Evolutionary conservation across 2,329 filamentous ascomycete genomes (phyloP), one percentile per base, ranked within the genome.

Genomic region (Neoscytalidium dimidiatum): DNA sequence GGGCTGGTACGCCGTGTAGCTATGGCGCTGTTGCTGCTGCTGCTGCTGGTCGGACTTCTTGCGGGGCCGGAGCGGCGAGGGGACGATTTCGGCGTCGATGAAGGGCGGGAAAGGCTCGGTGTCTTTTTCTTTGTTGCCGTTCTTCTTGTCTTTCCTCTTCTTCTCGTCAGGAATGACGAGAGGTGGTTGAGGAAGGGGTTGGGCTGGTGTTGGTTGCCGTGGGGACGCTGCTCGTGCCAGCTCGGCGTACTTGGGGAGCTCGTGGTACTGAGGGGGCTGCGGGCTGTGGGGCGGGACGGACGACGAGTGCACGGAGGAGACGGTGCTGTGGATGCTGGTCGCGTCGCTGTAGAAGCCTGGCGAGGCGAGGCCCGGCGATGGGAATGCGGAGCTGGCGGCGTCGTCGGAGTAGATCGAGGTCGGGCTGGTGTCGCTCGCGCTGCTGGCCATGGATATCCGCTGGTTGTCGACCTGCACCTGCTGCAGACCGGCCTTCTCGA

Each of bases 401-500:
- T 33, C 28, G 41, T 48, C 23, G 21, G 56, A 60, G 29, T 44
- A 11, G 43, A 33, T n/a, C 1, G 43, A 61, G 28, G 41, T 46
- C 3, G n/a, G 41, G 19, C 29, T 31, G 38, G 26, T 23, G 57
- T 13, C 43, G 38, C 21, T 44, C 19, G 11, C 29, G 23, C 6
- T 17, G 14, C 29, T 46, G 43, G 28, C 41, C 5, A 61, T 6
- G 31, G 57, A 61, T 0, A 61, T 48, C 19, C 57, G 41, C n/a
- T 61, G 57, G 28, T 46, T 61, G 57, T 46, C 43, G 57, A n/a
- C 19, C n/a, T 43, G 35, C 38, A 53, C 43, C 19, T 64, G 48
- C 19, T 56, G 38, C 11, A 64, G 38, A 13, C 62, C 62, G 38
- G 62, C 51, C 38, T 64, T 61, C 57, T 61, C 57, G 9, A 61